phyloP scores from a whole-genome alignment of 192 early-diverging fungal species.

The Podochytrium sp. region DNA sequence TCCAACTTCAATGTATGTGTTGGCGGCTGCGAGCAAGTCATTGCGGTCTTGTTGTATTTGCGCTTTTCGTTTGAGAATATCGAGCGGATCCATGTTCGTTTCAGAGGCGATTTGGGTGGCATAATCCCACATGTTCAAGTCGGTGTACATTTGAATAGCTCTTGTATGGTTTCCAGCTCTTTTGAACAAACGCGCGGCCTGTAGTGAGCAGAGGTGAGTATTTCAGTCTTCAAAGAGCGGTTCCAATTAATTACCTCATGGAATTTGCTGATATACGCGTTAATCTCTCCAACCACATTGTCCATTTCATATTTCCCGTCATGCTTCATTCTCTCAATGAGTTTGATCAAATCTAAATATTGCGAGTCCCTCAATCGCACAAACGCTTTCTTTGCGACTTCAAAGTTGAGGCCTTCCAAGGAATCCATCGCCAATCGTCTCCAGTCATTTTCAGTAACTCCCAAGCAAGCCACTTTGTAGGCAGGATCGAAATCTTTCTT shows the following conservation, averaged over 20 bases:
- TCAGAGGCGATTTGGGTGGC: constrained; percentile 59
- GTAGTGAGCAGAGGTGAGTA: not conserved
- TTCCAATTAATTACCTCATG: constrained; percentile 45
- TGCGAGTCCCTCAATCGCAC: constrained; percentile 51
- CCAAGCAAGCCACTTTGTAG: constrained; percentile 56
- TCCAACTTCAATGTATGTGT: constrained; percentile 62
- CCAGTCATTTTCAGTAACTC: constrained; percentile 63
- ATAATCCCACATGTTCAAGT: constrained; percentile 62
- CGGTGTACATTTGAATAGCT: constrained; percentile 65
- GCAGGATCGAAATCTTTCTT: constrained; percentile 50
- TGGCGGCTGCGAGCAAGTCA: constrained; percentile 59
- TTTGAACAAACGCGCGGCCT: constrained; percentile 57
- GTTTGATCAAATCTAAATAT: constrained; percentile 47
- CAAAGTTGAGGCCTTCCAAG: constrained; percentile 49
- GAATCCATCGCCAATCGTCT: constrained; percentile 51
- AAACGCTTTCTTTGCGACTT: constrained; percentile 55
- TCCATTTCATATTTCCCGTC: constrained; percentile 50
- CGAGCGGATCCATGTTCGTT: constrained; percentile 42
- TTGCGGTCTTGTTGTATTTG: constrained; percentile 59
- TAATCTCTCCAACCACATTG: constrained; percentile 48
- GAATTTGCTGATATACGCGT: constrained; percentile 51
- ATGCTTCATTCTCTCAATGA: constrained; percentile 38
- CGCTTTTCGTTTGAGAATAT: constrained; percentile 60
- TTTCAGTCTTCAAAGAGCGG: not conserved
- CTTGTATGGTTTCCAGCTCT: constrained; percentile 48